Evolutionary conservation across 306 rosid species (phyloP).

Genomic region (Macrotyloma uniflorum): DNA sequence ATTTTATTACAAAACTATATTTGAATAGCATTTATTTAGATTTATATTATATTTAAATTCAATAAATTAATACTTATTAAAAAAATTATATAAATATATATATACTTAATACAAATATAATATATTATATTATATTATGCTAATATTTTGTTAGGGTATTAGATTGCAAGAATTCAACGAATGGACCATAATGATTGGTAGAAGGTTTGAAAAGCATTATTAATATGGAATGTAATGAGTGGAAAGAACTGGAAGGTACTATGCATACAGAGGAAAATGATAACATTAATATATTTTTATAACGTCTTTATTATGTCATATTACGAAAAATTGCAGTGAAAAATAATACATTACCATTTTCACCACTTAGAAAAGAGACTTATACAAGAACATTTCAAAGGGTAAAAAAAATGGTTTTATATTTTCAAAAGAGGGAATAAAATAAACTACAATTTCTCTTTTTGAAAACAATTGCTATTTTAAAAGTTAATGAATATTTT

Average conservation of each 20-base stretch:
- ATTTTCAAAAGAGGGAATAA: neutral
- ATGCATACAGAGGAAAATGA: neutral
- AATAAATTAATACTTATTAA: too few relatives aligned
- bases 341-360: too few relatives aligned
- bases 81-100: too few relatives aligned
- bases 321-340: too few relatives aligned
- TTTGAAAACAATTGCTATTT: neutral
- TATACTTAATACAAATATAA: too few relatives aligned
- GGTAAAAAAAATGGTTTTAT: neutral
- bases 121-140: too few relatives aligned
- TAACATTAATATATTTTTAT: neutral
- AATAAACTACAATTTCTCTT: neutral
- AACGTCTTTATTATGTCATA: too few relatives aligned
- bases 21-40: too few relatives aligned
- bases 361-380: too few relatives aligned
- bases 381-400: neutral
- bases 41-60: too few relatives aligned
- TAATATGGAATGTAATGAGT: neutral
- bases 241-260: neutral
- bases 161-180: constrained; percentile 5
- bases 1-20: too few relatives aligned
- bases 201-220: neutral
- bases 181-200: constrained; percentile 21
- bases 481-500: neutral
- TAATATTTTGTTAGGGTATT: neutral